These are phyloP conservation scores for Epichloe scottii DNA, from an alignment of 2,329 filamentous ascomycete species.

Conservation along the genomic window DNA sequence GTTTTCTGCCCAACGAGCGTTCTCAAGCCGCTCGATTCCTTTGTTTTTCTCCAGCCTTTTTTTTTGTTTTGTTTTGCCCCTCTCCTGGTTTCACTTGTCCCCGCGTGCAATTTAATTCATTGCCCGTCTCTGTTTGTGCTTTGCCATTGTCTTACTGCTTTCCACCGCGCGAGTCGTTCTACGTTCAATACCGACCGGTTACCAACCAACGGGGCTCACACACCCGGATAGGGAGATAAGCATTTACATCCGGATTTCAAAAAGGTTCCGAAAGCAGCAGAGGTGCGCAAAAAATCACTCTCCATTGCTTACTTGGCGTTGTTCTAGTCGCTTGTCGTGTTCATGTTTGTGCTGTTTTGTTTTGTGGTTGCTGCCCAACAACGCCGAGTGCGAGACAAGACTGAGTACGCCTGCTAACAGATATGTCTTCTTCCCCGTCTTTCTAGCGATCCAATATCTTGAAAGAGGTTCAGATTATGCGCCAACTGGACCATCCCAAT, in stretches of 20 bases:
- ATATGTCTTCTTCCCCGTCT: constrained; percentile 4
- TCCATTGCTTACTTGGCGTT: constrained; percentile 23
- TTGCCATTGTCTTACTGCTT: constrained; percentile 7
- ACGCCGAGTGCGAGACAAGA: neutral
- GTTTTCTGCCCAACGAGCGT: constrained; percentile 8
- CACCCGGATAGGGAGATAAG: constrained; percentile 61
- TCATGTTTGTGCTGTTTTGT: constrained; percentile 16
- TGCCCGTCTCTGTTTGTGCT: constrained; percentile 13
- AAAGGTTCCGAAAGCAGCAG: constrained; percentile 86
- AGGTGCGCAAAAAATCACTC: constrained; percentile 56
- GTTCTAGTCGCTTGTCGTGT: constrained; percentile 20
- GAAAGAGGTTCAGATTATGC: constrained; percentile 99
- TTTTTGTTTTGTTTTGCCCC: constrained; percentile 6
- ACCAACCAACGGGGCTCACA: constrained; percentile 39
- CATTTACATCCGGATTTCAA: constrained; percentile 95
- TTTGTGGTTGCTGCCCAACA: neutral
- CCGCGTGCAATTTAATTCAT: constrained; percentile 2
- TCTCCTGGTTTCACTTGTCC: neutral
- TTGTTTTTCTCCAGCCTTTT: constrained; percentile 6
- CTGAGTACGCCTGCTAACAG: neutral
- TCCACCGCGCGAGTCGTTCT: constrained; percentile 1
- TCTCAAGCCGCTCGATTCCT: constrained; percentile 9
- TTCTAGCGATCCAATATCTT: constrained; percentile 84
- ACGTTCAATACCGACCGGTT: constrained; percentile 20
- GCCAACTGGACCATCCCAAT: constrained; percentile 89